These are phyloP conservation scores for Alternaria sp. DNA, from an alignment of 2,329 filamentous ascomycete genomes.

Conservation along the genomic window DNA sequence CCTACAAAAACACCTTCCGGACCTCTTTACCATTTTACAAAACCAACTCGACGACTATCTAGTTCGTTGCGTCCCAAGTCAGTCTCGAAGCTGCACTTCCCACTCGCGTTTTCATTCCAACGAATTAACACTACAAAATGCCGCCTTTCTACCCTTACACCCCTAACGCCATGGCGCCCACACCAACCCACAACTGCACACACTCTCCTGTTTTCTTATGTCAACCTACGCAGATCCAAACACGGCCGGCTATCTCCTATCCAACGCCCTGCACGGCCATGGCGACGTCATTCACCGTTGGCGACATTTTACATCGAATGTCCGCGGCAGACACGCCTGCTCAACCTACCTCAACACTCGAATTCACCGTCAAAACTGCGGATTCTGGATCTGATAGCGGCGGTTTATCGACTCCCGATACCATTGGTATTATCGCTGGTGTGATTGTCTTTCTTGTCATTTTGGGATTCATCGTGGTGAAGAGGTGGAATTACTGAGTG, in stretches of 20 bases:
- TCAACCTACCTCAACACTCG: not conserved
- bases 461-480: not conserved
- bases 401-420: not conserved
- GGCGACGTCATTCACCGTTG: not conserved
- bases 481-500: not conserved
- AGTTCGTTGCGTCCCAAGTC: not conserved
- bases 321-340: not conserved
- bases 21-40: not conserved
- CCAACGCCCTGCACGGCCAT: not conserved
- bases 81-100: not conserved
- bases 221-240: not conserved
- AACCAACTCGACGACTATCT: not conserved
- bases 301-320: not conserved
- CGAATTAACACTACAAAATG: not conserved
- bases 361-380: not conserved
- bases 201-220: not conserved
- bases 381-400: not conserved
- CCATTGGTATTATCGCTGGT: not conserved
- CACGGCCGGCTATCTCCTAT: not conserved
- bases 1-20: not conserved
- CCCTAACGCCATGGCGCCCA: not conserved
- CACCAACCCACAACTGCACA: not conserved
- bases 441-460: not conserved
- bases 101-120: not conserved
- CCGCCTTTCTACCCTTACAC: conserved; percentile 4